Base-by-base conservation (phyloP, 176 grass and related monocot species). In the Luzula sylvatica region DNA sequence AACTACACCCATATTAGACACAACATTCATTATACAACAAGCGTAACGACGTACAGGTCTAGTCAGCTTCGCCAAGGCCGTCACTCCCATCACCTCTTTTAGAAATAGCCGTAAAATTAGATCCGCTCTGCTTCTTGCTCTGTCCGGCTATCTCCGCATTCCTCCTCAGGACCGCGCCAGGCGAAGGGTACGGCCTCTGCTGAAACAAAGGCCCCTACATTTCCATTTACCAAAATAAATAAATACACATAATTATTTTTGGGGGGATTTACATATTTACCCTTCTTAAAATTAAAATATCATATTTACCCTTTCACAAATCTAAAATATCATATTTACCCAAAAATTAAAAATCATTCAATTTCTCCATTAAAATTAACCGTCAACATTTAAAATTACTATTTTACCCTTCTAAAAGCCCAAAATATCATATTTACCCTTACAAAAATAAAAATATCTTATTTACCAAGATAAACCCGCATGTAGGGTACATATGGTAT, bases 51-150 rank as follows among this genome's bases (percentile, higher is more conserved):
- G 7, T 21, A 14, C 42, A 38, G 25, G 7, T 65, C 30, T 11
- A 98, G 70, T 98, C 92, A 5, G 92, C 92, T 52, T 98, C 92
- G 6, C 86, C 92, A 8, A 98, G 92, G 43, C 92, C 86, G 1
- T 98, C 86, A 21, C 85, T 90, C 20, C 85, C 85, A 28, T 98
- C 92, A 19, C 86, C 92, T 85, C 92, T 86, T 73, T 98, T 98
- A 24, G 78, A 66, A 55, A 98, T 98, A 0, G 74, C 74, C 15
- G 75, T 65, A 84, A 80, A 90, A 50, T 77, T 67, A 29, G 15
- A 56, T 52, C 59, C 59, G 35, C 51, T 56, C 6, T 53, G 81
- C 45, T 82, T 96, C 71, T 96, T 98, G 30, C 69, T 83, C 55
- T 82, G 71, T 1, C 77, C 71, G 17, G 81, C 92, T 12, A 79